Percentiles rank a stretch among this genome's conserved stretches.
These are phyloP conservation scores for Macrophomina pseudophaseolina DNA, from an alignment of 2,329 filamentous ascomycete species.

Conservation along the genomic window DNA sequence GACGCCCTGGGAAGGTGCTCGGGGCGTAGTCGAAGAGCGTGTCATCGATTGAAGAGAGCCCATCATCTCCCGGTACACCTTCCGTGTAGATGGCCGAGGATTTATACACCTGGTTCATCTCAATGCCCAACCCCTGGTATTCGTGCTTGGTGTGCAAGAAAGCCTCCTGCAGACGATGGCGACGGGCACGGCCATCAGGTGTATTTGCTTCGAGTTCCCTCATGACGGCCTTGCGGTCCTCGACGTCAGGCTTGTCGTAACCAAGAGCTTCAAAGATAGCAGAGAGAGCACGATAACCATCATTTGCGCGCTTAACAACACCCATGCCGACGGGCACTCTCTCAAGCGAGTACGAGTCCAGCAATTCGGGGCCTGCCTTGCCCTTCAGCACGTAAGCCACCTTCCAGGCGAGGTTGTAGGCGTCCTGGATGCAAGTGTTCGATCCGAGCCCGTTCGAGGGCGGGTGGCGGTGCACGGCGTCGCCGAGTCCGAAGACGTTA, in stretches of 20 bases:
- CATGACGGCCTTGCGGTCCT: constrained; percentile 46
- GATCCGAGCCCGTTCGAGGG: constrained; percentile 33
- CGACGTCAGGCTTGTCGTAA: constrained; percentile 45
- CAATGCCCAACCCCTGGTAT: constrained; percentile 63
- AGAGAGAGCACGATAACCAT: constrained; percentile 59
- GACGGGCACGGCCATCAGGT: constrained; percentile 44
- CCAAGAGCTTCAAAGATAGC: constrained; percentile 55
- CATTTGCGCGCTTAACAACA: constrained; percentile 62
- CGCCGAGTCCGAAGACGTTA: constrained; percentile 32
- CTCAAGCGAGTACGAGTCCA: constrained; percentile 39
- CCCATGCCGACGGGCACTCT: constrained; percentile 45
- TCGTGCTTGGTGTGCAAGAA: constrained; percentile 54
- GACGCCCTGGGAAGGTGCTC: constrained; percentile 63
- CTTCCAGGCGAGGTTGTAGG: constrained; percentile 49
- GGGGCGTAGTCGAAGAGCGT: constrained; percentile 41
- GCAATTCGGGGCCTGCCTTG: constrained; percentile 34
- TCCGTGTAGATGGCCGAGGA: constrained; percentile 51
- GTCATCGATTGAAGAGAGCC: constrained; percentile 50
- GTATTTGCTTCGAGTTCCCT: constrained; percentile 50
- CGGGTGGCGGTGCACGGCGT: constrained; percentile 34
- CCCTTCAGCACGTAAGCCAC: constrained; percentile 39
- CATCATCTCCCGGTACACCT: constrained; percentile 29
- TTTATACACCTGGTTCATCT: constrained; percentile 65
- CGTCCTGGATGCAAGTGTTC: constrained; percentile 44
- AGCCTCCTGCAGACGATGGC: constrained; percentile 48